Evolutionary conservation across 495 filamentous ascomycete genomes (phyloP).

Genomic region (Penicillium bialowiezense): DNA sequence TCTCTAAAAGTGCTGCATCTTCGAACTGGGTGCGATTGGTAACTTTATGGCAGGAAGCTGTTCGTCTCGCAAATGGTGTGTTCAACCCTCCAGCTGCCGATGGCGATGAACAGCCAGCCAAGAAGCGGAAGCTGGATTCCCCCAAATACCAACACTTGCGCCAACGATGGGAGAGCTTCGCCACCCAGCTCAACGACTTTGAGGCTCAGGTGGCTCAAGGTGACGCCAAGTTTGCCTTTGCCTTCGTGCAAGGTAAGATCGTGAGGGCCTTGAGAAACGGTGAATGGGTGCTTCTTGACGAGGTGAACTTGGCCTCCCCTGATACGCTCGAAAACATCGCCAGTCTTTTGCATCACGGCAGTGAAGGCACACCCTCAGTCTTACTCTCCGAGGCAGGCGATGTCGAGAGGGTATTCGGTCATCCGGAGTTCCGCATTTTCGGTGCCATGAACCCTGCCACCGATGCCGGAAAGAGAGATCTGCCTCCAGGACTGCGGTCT

Average conservation of each 20-base stretch:
- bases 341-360: conserved; percentile 71
- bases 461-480: conserved; percentile 91
- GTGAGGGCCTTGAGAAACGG: conserved; percentile 90
- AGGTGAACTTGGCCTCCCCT: conserved; percentile 92
- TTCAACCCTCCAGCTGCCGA: conserved; percentile 42
- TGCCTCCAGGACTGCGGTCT: conserved; percentile 78
- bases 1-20: conserved; percentile 74
- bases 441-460: conserved; percentile 99
- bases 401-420: conserved; percentile 81
- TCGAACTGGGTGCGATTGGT: conserved; percentile 81
- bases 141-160: conserved; percentile 62
- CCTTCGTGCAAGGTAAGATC: conserved; percentile 93
- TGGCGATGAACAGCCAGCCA: conserved; percentile 60
- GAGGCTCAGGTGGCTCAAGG: conserved; percentile 77
- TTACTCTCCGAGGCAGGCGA: conserved; percentile 89
- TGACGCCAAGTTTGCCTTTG: conserved; percentile 83
- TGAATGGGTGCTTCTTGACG: conserved; percentile 96
- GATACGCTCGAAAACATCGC: conserved; percentile 93
- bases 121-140: conserved; percentile 79
- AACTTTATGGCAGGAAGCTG: conserved; percentile 82
- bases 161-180: conserved; percentile 78
- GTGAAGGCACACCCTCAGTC: conserved; percentile 68
- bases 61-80: conserved; percentile 77
- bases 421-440: conserved; percentile 93
- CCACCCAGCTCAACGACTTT: conserved; percentile 70